A percentile compares a stretch with the other conserved stretches of the same genome.
These are phyloP conservation scores for Xerophyta viscosa DNA, from an alignment of 106 monocot genomes.

Conservation along the genomic window DNA sequence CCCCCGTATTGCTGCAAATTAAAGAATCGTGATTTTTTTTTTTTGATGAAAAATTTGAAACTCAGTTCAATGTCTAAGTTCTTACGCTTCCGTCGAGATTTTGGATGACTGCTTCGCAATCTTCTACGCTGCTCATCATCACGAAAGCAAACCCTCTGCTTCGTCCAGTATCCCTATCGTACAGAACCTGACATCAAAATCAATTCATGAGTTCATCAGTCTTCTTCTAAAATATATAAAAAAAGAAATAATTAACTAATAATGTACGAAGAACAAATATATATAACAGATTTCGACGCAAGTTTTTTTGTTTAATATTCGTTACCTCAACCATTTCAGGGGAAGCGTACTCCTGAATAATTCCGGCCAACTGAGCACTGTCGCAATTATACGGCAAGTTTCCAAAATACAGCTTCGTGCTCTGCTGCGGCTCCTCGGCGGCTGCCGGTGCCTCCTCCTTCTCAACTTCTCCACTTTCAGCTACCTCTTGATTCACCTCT, in stretches of 20 bases:
- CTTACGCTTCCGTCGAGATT: slow-evolving; percentile 85
- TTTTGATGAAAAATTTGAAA: too few relatives aligned
- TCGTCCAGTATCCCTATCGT: slow-evolving; percentile 72
- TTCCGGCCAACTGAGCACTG: slow-evolving; percentile 81
- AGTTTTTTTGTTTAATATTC: too few relatives aligned
- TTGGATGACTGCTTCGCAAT: slow-evolving; percentile 64
- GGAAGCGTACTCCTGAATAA: slow-evolving; percentile 74
- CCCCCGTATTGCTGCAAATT: slow-evolving; percentile 65
- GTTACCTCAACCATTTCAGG: slow-evolving; percentile 88
- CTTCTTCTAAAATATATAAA: too few relatives aligned
- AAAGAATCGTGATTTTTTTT: too few relatives aligned
- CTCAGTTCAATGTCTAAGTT: too few relatives aligned
- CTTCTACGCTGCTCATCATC: slow-evolving; percentile 72
- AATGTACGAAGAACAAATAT: too few relatives aligned
- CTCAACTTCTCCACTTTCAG: too few relatives aligned
- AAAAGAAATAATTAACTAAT: too few relatives aligned
- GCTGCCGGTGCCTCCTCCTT: slow-evolving; percentile 1
- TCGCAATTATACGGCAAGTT: slow-evolving; percentile 90
- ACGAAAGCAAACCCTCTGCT: slow-evolving; percentile 96
- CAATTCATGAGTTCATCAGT: not conserved
- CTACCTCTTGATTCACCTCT: not conserved
- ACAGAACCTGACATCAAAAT: slow-evolving; percentile 66
- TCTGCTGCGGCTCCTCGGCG: slow-evolving; percentile 3
- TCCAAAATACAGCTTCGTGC: slow-evolving; percentile 88
- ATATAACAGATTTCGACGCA: too few relatives aligned